phyloP scores from a whole-genome alignment of 2,329 filamentous ascomycete species.

The Colletotrichum sp. region DNA sequence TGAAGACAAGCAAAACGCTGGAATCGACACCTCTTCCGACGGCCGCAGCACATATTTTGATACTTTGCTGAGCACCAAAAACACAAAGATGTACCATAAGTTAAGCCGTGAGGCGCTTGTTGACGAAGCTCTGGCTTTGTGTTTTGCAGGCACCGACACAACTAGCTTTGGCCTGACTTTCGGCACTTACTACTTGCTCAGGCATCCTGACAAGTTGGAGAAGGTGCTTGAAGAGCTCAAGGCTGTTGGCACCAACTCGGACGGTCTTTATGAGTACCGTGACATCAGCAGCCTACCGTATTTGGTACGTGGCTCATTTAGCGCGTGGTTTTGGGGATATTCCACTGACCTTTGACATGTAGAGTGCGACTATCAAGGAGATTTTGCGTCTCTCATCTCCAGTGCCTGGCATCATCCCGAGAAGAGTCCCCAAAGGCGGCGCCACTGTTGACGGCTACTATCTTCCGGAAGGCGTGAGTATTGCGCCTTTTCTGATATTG shows the following conservation, averaged over 20 bases:
- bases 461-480: neutral
- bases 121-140: neutral
- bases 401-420: neutral
- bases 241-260: neutral
- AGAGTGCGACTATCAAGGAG: neutral
- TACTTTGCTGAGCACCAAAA: neutral
- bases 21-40: neutral
- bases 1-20: neutral
- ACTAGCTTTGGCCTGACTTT: neutral
- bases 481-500: neutral
- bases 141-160: neutral
- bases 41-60: neutral
- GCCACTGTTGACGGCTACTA: neutral
- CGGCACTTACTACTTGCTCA: neutral
- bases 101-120: neutral
- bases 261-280: neutral
- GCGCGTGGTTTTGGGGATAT: no score
- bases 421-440: neutral
- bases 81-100: neutral
- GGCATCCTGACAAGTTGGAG: neutral
- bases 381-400: neutral
- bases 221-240: neutral
- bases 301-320: neutral
- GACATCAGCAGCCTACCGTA: neutral
- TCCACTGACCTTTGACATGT: neutral